A percentile compares a stretch with the other conserved stretches of the same genome.
phyloP scores from a whole-genome alignment of 768 basidiomycete genomes.

The Postia placenta region DNA sequence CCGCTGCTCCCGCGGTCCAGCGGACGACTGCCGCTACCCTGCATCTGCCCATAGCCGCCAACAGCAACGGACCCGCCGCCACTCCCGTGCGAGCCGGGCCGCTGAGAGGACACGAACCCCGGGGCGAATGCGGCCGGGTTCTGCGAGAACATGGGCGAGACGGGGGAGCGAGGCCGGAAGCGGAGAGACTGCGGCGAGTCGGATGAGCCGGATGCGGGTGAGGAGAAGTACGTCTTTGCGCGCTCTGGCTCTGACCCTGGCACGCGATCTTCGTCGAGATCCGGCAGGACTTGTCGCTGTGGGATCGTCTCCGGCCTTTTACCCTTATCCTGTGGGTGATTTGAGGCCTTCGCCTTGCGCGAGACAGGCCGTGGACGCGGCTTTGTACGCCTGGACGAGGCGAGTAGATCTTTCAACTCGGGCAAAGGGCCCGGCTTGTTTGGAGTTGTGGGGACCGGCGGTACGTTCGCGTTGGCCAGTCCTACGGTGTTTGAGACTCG shows the following conservation, averaged over 20 bases:
- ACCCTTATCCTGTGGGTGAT: slow-evolving; percentile 7
- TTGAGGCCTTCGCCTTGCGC: slow-evolving; percentile 14
- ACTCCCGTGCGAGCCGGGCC: background rate
- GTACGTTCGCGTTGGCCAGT: slow-evolving; percentile 18
- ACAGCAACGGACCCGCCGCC: background rate
- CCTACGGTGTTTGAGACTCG: slow-evolving; percentile 14
- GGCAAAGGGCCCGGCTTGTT: slow-evolving; percentile 29
- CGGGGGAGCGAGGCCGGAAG: slow-evolving; percentile 28
- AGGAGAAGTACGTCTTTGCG: slow-evolving; percentile 31
- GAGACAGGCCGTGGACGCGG: slow-evolving; percentile 25
- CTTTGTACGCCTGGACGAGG: slow-evolving; percentile 34
- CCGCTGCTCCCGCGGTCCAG: slow-evolving; percentile 21
- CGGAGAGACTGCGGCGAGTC: slow-evolving; percentile 18
- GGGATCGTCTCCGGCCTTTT: slow-evolving; percentile 4
- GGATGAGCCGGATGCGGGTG: slow-evolving; percentile 30
- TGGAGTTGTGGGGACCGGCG: slow-evolving; percentile 21
- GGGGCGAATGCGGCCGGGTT: slow-evolving; percentile 31
- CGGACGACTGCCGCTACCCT: background rate
- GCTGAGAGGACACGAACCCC: slow-evolving; percentile 31
- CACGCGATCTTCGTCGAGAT: slow-evolving; percentile 3
- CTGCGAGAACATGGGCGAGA: slow-evolving; percentile 30
- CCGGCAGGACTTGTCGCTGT: slow-evolving; percentile 2
- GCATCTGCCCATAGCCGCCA: background rate
- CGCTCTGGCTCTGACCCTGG: slow-evolving; percentile 20
- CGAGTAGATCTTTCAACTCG: slow-evolving; percentile 38